phyloP scores from a whole-genome alignment of 2,329 filamentous ascomycete genomes.

The Penicillium sp. region DNA sequence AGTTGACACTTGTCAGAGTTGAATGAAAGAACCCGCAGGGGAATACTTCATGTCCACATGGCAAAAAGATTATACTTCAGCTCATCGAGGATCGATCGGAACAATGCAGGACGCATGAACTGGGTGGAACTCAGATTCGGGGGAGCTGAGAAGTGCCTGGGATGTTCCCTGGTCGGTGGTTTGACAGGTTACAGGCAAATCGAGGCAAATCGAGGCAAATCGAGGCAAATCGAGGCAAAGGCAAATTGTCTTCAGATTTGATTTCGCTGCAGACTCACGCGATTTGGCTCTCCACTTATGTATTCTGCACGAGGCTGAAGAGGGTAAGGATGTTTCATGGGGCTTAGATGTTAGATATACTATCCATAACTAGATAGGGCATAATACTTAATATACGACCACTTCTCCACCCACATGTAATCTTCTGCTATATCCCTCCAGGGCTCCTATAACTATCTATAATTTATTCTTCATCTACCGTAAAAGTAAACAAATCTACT shows the following conservation, averaged over 20 bases:
- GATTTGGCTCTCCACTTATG: background rate
- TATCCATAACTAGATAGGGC: too few species aligned
- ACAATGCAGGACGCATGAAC: constrained; percentile 5
- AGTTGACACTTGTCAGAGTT: background rate
- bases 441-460: background rate
- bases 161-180: constrained; percentile 13
- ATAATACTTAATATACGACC: background rate
- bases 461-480: background rate
- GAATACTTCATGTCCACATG: background rate
- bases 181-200: background rate
- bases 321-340: constrained; percentile 8
- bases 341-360: background rate
- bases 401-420: background rate
- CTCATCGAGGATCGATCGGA: constrained; percentile 1
- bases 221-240: background rate
- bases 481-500: background rate
- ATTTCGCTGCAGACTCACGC: constrained; percentile 9
- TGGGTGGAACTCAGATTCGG: constrained; percentile 8
- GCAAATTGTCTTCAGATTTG: background rate
- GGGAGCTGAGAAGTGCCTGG: constrained; percentile 5
- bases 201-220: background rate
- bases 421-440: background rate
- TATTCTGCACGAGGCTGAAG: constrained; percentile 14
- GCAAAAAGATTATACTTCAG: background rate
- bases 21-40: background rate